Evolutionary conservation across 2,329 filamentous ascomycete genomes (phyloP).

Genomic region (Fusarium albosuccineum): DNA sequence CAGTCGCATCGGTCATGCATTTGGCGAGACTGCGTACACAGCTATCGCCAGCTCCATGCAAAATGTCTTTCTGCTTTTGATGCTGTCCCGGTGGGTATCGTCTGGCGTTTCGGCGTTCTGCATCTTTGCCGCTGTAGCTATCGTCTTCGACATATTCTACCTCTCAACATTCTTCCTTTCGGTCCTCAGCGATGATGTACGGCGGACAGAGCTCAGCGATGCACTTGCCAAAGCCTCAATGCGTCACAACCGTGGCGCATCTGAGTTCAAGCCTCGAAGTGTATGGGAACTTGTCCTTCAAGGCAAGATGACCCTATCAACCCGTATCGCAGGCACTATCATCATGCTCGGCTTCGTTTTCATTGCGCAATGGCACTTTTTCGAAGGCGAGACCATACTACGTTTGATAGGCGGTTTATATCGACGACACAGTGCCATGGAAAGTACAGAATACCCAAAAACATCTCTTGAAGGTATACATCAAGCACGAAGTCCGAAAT

Average conservation of each 20-base stretch:
- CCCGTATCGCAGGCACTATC: slow-evolving; percentile 79
- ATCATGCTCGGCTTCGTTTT: slow-evolving; percentile 80
- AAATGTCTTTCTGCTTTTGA: slow-evolving; percentile 75
- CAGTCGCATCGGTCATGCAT: slow-evolving; percentile 77
- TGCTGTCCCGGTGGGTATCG: slow-evolving; percentile 75
- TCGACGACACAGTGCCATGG: slow-evolving; percentile 26
- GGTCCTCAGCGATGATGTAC: slow-evolving; percentile 83
- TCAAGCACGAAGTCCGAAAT: slow-evolving; percentile 79
- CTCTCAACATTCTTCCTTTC: slow-evolving; percentile 84
- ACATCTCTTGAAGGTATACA: slow-evolving; percentile 70
- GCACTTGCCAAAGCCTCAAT: slow-evolving; percentile 71
- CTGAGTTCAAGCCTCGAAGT: slow-evolving; percentile 41
- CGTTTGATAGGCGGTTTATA: slow-evolving; percentile 46
- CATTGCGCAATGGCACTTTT: slow-evolving; percentile 83
- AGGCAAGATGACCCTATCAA: slow-evolving; percentile 76
- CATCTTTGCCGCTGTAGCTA: slow-evolving; percentile 79
- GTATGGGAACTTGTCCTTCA: slow-evolving; percentile 73
- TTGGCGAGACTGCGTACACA: slow-evolving; percentile 79
- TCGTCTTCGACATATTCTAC: slow-evolving; percentile 82
- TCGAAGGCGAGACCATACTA: slow-evolving; percentile 67
- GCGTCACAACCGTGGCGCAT: slow-evolving; percentile 51
- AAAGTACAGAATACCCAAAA: slow-evolving; percentile 49
- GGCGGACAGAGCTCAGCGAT: slow-evolving; percentile 80
- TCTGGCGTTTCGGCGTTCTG: slow-evolving; percentile 82
- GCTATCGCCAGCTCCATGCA: slow-evolving; percentile 76